These are phyloP conservation scores for Xylariaceae sp. DNA, from an alignment of 2,329 filamentous ascomycete species.

Conservation along the genomic window DNA sequence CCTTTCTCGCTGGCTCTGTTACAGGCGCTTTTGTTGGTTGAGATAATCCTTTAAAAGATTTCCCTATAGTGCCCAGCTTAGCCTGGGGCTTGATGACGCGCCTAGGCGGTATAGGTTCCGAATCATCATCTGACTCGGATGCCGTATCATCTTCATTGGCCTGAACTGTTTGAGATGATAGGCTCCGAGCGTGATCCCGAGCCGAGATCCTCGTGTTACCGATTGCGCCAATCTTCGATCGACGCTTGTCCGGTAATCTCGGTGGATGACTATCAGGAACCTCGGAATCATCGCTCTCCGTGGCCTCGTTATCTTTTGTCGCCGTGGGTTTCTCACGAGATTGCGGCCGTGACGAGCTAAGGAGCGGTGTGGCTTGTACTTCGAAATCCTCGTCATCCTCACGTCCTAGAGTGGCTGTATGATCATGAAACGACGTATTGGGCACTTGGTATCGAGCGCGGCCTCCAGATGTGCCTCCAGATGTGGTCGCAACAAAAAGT, in stretches of 20 bases:
- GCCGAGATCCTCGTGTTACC: constrained; percentile 15
- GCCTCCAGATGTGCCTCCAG: constrained; percentile 13
- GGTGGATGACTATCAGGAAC: constrained; percentile 21
- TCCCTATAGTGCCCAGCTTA: constrained; percentile 21
- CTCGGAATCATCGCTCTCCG: constrained; percentile 23
- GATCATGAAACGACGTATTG: constrained; percentile 12
- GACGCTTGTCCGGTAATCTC: constrained; percentile 12
- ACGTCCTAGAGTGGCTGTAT: constrained; percentile 21
- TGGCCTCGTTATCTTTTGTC: constrained; percentile 12
- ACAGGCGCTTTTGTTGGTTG: constrained; percentile 22
- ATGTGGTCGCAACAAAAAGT: constrained; percentile 20
- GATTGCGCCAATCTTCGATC: constrained; percentile 21
- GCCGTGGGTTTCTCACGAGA: constrained; percentile 3
- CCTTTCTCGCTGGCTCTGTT: constrained; percentile 13
- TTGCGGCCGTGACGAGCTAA: constrained; percentile 29
- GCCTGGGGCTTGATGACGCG: constrained; percentile 8
- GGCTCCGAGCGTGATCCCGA: constrained; percentile 16
- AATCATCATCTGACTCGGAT: constrained; percentile 25
- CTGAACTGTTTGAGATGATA: constrained; percentile 23
- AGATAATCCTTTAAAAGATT: constrained; percentile 26
- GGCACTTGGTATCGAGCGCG: constrained; percentile 12
- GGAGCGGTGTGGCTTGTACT: constrained; percentile 44
- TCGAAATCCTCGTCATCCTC: constrained; percentile 48
- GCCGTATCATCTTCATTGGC: constrained; percentile 27
- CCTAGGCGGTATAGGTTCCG: constrained; percentile 11